Base-by-base conservation (phyloP, 306 rosid species). In the Crotalaria pallida region DNA sequence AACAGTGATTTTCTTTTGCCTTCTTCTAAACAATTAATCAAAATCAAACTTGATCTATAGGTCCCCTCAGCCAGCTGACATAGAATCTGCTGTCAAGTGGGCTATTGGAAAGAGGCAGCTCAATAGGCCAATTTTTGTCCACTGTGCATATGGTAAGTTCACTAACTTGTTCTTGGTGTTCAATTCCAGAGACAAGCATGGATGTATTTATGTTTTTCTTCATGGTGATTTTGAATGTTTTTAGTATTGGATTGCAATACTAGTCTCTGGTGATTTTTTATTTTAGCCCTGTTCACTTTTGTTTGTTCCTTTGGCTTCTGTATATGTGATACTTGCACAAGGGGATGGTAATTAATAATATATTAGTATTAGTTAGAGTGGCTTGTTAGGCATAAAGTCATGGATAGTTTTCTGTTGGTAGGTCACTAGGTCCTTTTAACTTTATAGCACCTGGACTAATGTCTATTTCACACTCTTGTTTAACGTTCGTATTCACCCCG, bases 31-130 rank as follows among this genome's bases (percentile, higher is more conserved):
- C 11, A 11, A 8, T 31, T 41, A 12, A 11, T 41, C n/a, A 41
- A 41, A 41, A 3, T 3, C 3, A 41, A 41, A 38, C 44, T 9
- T 38, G 44, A 3, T 12, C 3, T 41, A 3, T 12, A 80, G 97
- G 50, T 72, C 95, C 7, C 96, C 98, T 67, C 84, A 55, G 36
- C 88, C 96, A 0, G 71, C 73, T 24, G 89, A 78, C 29, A 94
- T 90, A 11, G 97, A 90, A 69, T 63, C 80, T 0, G 95, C 96
- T 43, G 90, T 90, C 23, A 86, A 86, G 69, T 94, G 98, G 98
- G 94, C 95, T 61, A 67, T 51, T 34, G 76, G 86, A 0, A 83
- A 88, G 84, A 87, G 91, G 79, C 89, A 80, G 19, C 86, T 77
- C 77, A 84, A 85, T 2, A 85, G 60, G 52, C 95, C 96, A 2